A percentile compares a stretch with the other conserved stretches of the same genome.
Evolutionary conservation across 2,329 filamentous ascomycete species (phyloP).

Genomic region (Emericellopsis cladophorae): DNA sequence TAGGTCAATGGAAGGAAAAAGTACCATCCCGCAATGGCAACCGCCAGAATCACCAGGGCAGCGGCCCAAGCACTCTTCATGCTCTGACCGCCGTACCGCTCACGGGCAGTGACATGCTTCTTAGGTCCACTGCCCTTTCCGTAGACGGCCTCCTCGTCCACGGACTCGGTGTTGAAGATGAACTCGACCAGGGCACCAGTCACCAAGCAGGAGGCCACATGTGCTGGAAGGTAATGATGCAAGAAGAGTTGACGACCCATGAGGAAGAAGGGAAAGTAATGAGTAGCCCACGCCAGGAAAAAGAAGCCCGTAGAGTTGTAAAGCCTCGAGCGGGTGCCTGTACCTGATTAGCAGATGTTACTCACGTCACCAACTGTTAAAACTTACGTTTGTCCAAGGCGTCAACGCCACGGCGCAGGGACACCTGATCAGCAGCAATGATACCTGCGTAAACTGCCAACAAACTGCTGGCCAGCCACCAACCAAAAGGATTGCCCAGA

Average conservation of each 20-base stretch:
- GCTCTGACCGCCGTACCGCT: constrained; percentile 70
- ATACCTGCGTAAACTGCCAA: constrained; percentile 91
- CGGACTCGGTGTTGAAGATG: constrained; percentile 81
- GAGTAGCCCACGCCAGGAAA: constrained; percentile 94
- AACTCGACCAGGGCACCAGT: constrained; percentile 90
- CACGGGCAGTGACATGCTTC: constrained; percentile 63
- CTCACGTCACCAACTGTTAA: no score
- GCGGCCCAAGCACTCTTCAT: constrained; percentile 71
- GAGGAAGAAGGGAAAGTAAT: constrained; percentile 94
- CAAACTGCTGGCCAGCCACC: constrained; percentile 91
- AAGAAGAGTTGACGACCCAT: constrained; percentile 98
- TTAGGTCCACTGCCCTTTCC: constrained; percentile 27
- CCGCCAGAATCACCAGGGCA: constrained; percentile 51
- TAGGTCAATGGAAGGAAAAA: constrained; percentile 96
- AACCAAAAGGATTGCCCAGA: constrained; percentile 88
- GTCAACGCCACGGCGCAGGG: constrained; percentile 83
- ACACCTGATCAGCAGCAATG: constrained; percentile 83
- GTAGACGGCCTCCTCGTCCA: constrained; percentile 38
- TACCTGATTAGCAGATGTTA: constrained; percentile 1
- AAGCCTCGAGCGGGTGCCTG: constrained; percentile 78
- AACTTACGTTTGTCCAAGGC: constrained; percentile 70
- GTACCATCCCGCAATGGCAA: constrained; percentile 67
- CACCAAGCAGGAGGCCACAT: constrained; percentile 81
- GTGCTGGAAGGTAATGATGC: constrained; percentile 92
- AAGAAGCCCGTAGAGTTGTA: constrained; percentile 99